Evolutionary conservation across 78 protist species (phyloP), one percentile per base, ranked within the genome.

Genomic region (Cyanophora paradoxa): DNA sequence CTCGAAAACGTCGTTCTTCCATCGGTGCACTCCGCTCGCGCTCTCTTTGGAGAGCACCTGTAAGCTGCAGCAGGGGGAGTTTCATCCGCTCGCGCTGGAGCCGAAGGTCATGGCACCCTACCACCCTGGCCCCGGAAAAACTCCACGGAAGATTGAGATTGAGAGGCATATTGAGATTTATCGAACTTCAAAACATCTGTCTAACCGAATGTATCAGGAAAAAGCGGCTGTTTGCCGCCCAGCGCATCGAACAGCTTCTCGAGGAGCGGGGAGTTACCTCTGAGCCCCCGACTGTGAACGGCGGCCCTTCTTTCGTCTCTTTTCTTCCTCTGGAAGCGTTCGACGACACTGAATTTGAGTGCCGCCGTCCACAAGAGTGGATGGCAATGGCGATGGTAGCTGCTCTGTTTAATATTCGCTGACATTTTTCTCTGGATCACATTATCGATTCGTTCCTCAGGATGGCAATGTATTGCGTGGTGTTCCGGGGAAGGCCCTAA

Each of bases 21-120:
- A n/a, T n/a, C n/a, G n/a, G n/a, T n/a, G n/a, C n/a, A n/a, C n/a
- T n/a, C n/a, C n/a, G n/a, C n/a, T n/a, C n/a, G n/a, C n/a, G n/a
- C n/a, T n/a, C n/a, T n/a, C n/a, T n/a, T n/a, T n/a, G n/a, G n/a
- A n/a, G n/a, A n/a, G n/a, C n/a, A n/a, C n/a, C n/a, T n/a, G n/a
- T n/a, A n/a, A n/a, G n/a, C n/a, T n/a, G n/a, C n/a, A n/a, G n/a
- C n/a, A n/a, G n/a, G n/a, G n/a, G n/a, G n/a, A n/a, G n/a, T 65
- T 65, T 24, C 79, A 70, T 1, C 79, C 67, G 22, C 57, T 5
- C 33, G 79, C 74, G 31, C n/a, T 63, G 20, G 90, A 89, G 63
- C 94, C 94, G 13, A 90, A 90, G 54, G 94, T 90, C 10, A 40
- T 62, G 56, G 84, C 79, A 0, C 85, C 86, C 14, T 85, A 22